These are phyloP conservation scores for Plasmodium malariae DNA, from an alignment of 169 alveolate species.

Conservation along the genomic window DNA sequence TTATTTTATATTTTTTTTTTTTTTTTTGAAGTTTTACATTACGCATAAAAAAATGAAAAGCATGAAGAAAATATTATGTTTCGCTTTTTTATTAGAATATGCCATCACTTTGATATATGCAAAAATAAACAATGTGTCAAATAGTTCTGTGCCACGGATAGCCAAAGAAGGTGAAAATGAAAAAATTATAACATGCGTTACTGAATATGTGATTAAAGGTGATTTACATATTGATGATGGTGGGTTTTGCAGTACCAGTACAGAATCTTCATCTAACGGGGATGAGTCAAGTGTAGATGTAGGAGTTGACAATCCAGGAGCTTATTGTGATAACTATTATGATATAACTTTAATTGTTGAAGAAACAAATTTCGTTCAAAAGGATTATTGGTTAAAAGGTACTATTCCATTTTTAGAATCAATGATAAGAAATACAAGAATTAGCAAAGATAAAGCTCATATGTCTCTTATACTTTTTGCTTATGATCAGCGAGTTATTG, in stretches of 20 bases:
- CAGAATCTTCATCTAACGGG: slow-evolving; percentile 3
- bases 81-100: slow-evolving; percentile 12
- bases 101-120: not conserved
- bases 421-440: slow-evolving; percentile 50
- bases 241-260: slow-evolving; percentile 31
- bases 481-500: slow-evolving; percentile 13
- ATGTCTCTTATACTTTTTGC: slow-evolving; percentile 60
- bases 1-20: not conserved
- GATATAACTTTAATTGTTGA: slow-evolving; percentile 66
- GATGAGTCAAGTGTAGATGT: not conserved
- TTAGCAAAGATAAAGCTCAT: slow-evolving; percentile 73
- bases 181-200: slow-evolving; percentile 41
- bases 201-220: slow-evolving; percentile 42
- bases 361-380: slow-evolving; percentile 59
- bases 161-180: slow-evolving; percentile 11
- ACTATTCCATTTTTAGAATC: slow-evolving; percentile 74
- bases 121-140: slow-evolving; percentile 25
- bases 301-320: slow-evolving; percentile 10
- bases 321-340: slow-evolving; percentile 65
- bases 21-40: not conserved
- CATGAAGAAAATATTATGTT: not conserved
- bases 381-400: slow-evolving; percentile 67
- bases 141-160: slow-evolving; percentile 19
- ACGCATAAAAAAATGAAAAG: slow-evolving; percentile 33
- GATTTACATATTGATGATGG: slow-evolving; percentile 62